phyloP scores from a whole-genome alignment of 164 flowering plant genomes.

The Santalum album region DNA sequence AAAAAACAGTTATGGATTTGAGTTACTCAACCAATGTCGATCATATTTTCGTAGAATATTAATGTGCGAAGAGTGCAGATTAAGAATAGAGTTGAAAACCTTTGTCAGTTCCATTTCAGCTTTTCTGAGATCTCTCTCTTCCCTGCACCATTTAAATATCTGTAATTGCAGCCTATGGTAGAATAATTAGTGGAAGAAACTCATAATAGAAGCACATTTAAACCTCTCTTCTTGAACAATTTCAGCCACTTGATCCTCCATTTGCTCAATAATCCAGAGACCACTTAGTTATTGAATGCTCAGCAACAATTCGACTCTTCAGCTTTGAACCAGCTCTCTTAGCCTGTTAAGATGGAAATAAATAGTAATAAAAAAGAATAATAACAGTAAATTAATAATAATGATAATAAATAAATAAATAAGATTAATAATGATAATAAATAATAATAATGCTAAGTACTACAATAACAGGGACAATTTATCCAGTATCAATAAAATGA shows the following conservation, averaged over 20 bases:
- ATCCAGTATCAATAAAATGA: too few relatives aligned
- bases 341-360: slow-evolving; percentile 29
- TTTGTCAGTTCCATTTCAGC: slow-evolving; percentile 96
- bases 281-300: slow-evolving; percentile 83
- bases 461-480: too few relatives aligned
- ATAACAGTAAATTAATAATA: neutral
- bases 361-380: neutral
- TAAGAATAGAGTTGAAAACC: slow-evolving; percentile 25
- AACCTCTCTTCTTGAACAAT: slow-evolving; percentile 87
- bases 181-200: neutral
- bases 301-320: slow-evolving; percentile 74
- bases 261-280: slow-evolving; percentile 66
- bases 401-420: too few relatives aligned
- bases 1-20: too few relatives aligned
- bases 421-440: too few relatives aligned
- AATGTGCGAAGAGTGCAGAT: neutral
- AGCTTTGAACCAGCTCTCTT: slow-evolving; percentile 85
- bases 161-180: neutral
- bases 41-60: neutral
- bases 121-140: slow-evolving; percentile 75
- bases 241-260: slow-evolving; percentile 77
- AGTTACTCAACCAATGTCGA: too few relatives aligned
- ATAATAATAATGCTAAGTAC: too few relatives aligned
- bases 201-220: neutral
- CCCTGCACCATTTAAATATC: slow-evolving; percentile 35